Evolutionary conservation across 345 rosid species (phyloP), one percentile per base, ranked within the genome.

Genomic region (Kandelia obovata): DNA sequence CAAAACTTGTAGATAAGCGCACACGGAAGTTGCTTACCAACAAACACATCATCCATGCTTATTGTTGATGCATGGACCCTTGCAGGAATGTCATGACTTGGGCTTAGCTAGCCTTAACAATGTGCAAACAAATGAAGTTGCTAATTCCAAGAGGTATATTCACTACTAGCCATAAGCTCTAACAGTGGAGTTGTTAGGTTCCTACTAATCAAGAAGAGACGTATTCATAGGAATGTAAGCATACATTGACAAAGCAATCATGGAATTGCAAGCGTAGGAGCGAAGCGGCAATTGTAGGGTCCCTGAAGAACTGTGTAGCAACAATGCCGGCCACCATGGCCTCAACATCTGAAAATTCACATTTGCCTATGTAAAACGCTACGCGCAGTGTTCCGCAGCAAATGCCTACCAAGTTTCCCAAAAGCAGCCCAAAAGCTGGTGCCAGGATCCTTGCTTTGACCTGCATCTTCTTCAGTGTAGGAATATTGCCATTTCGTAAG

Each of bases 241-340:
- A 69, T 68, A 78, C 84, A 57, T 47, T 58, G 66, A 80, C 77
- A 64, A 83, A 80, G 66, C 86, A 83, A 20, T 80, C 84, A 65
- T 83, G 86, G 75, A 78, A 83, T 59, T 80, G 82, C 70, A 80
- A 66, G 51, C 83, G 82, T 2, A 78, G 37, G 47, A 83, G 83
- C 0, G 87, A 75, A 23, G 87, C 77, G 25, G 77, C 74, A 47
- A 78, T 66, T 1, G 78, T 47, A 43, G 74, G 79, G 49, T 79
- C 81, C 3, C 32, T 32, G 20, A 69, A 17, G 72, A 80, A 66
- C 19, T 61, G 64, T 7, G 49, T 27, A 1, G 76, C 60, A 58
- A 79, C 63, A 31, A 82, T 70, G 1, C 78, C 70, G 20, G 78
- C 81, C 4, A 77, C 86, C 30, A 75, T 66, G 53, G 76, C 57